Percentiles rank a stretch among this genome's conserved stretches.
Conservation (phyloP, 2,329 filamentous ascomycete genomes). For the Lasiodiplodia hormozganensis region DNA sequence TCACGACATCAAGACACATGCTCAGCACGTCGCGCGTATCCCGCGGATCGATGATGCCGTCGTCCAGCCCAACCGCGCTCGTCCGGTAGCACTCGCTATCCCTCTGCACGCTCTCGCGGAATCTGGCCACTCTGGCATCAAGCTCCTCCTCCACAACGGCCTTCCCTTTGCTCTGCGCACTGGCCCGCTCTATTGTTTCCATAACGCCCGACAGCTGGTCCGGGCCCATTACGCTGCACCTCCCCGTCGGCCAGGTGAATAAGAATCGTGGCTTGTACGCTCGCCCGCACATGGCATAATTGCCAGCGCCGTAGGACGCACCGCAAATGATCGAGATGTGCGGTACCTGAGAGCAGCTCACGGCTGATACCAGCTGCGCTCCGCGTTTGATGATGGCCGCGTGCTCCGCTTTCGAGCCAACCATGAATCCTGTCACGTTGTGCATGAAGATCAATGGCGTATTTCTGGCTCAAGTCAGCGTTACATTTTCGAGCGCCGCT, state of each 20-base stretch:
- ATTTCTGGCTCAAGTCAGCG: slow-evolving; percentile 33
- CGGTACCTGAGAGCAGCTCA: slow-evolving; percentile 52
- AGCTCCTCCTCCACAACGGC: slow-evolving; percentile 37
- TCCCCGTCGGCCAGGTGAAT: slow-evolving; percentile 51
- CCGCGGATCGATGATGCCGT: slow-evolving; percentile 49
- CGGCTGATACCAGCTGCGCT: slow-evolving; percentile 54
- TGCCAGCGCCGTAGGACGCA: slow-evolving; percentile 55
- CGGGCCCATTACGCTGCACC: slow-evolving; percentile 52
- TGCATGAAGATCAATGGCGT: slow-evolving; percentile 55
- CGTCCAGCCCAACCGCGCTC: slow-evolving; percentile 43
- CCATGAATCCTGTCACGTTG: slow-evolving; percentile 59
- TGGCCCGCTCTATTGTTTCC: slow-evolving; percentile 41
- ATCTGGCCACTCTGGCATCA: slow-evolving; percentile 35
- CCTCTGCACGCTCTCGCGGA: slow-evolving; percentile 38
- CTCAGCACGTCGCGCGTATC: slow-evolving; percentile 48
- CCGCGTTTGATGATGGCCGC: slow-evolving; percentile 54
- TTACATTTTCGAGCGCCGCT: not conserved
- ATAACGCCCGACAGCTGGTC: slow-evolving; percentile 52
- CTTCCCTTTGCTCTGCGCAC: slow-evolving; percentile 34
- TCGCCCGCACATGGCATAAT: slow-evolving; percentile 57
- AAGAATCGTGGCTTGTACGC: slow-evolving; percentile 52
- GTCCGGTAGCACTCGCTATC: slow-evolving; percentile 47
- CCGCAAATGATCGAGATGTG: slow-evolving; percentile 55
- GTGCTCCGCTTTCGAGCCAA: slow-evolving; percentile 54
- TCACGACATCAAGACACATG: slow-evolving; percentile 47